These are phyloP conservation scores for Alternaria ethzedia DNA, from an alignment of 2,329 filamentous ascomycete genomes.

Conservation along the genomic window DNA sequence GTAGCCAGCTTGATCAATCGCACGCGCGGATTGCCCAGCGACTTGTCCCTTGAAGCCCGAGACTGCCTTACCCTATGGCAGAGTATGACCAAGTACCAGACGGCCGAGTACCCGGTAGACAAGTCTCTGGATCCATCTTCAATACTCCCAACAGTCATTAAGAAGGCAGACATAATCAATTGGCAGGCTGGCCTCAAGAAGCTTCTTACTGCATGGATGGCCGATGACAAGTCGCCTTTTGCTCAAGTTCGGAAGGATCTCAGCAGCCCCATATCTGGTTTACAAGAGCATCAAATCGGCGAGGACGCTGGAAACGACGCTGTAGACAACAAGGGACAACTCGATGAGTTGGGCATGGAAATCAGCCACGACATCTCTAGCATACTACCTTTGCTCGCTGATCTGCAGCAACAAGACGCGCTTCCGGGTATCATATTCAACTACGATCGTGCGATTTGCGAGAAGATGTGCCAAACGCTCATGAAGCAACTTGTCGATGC, in stretches of 20 bases:
- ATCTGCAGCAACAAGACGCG: conserved; percentile 68
- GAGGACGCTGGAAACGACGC: conserved; percentile 10
- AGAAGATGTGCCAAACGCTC: conserved; percentile 62
- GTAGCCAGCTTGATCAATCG: conserved; percentile 67
- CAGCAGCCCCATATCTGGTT: conserved; percentile 24
- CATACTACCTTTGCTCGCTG: conserved; percentile 64
- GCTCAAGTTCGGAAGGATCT: conserved; percentile 57
- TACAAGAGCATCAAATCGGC: conserved; percentile 6
- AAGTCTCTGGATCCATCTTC: conserved; percentile 57
- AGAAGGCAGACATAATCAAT: conserved; percentile 68
- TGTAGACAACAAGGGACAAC: conserved; percentile 19
- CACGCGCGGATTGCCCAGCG: conserved; percentile 68
- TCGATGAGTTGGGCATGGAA: conserved; percentile 28
- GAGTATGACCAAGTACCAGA: conserved; percentile 66
- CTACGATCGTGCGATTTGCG: conserved; percentile 72
- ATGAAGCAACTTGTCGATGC: conserved; percentile 60
- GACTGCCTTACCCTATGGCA: conserved; percentile 73
- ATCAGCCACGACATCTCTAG: conserved; percentile 45
- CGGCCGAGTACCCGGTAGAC: conserved; percentile 57
- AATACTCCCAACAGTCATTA: conserved; percentile 61
- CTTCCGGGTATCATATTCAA: conserved; percentile 80
- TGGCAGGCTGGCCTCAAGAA: conserved; percentile 71
- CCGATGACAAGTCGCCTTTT: conserved; percentile 60
- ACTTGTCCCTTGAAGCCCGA: conserved; percentile 72
- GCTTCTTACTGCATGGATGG: conserved; percentile 67